These are phyloP conservation scores for Rhododendron vialii DNA, from an alignment of 148 eudicot species.

Conservation along the genomic window DNA sequence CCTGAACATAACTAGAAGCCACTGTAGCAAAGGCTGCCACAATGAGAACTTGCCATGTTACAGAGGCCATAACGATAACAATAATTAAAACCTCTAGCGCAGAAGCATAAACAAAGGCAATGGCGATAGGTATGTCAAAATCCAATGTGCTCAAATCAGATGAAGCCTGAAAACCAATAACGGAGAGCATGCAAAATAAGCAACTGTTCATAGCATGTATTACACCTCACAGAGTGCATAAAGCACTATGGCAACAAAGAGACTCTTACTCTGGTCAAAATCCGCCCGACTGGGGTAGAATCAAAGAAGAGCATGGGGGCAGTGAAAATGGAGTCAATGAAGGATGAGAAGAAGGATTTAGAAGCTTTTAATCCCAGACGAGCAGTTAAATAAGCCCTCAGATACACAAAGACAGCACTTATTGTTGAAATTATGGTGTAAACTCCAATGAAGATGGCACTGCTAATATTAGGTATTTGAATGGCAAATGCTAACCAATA, in stretches of 20 bases:
- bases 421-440: conserved; percentile 38
- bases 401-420: conserved; percentile 40
- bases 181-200: not conserved
- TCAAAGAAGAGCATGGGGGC: conserved; percentile 79
- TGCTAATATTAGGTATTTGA: conserved; percentile 31
- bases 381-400: conserved; percentile 40
- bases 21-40: conserved; percentile 44
- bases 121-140: conserved; percentile 42
- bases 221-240: not conserved
- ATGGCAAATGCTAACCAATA: conserved; percentile 55
- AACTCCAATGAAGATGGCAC: conserved; percentile 29
- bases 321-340: conserved; percentile 40
- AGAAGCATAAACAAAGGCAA: conserved; percentile 24
- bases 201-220: not conserved
- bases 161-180: conserved; percentile 38
- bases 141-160: conserved; percentile 60
- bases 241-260: not conserved
- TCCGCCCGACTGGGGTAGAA: conserved; percentile 71
- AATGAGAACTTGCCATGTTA: conserved; percentile 67
- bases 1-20: conserved; percentile 53
- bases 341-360: conserved; percentile 36
- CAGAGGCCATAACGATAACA: conserved; percentile 45
- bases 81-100: conserved; percentile 32
- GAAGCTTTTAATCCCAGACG: conserved; percentile 55
- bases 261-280: conserved; percentile 55